phyloP scores from a whole-genome alignment of 2,329 filamentous ascomycete genomes.

The Pyrenochaeta sp. region DNA sequence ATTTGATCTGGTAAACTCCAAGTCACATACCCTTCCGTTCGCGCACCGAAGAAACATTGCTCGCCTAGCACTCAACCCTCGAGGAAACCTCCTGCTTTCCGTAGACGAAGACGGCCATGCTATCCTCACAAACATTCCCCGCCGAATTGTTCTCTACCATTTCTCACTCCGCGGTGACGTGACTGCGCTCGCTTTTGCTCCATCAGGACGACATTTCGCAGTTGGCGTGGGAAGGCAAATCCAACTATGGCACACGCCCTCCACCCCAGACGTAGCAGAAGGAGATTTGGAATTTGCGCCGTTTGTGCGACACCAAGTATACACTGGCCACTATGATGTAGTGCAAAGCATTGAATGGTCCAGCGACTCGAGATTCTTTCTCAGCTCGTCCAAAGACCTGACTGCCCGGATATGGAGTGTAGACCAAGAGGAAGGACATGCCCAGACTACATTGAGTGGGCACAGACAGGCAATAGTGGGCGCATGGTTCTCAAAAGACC shows the following conservation, averaged over 20 bases:
- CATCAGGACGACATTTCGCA: conserved; percentile 89
- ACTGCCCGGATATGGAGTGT: conserved; percentile 96
- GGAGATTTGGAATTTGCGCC: conserved; percentile 94
- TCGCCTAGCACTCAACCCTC: conserved; percentile 85
- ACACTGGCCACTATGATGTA: conserved; percentile 87
- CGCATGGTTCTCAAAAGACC: conserved; percentile 96
- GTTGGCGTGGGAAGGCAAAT: conserved; percentile 86
- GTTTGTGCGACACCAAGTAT: conserved; percentile 86
- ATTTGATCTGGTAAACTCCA: conserved; percentile 95
- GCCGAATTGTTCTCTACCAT: conserved; percentile 87
- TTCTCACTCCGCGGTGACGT: conserved; percentile 92
- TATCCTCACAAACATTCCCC: conserved; percentile 88
- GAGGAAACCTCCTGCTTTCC: conserved; percentile 89
- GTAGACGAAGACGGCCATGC: conserved; percentile 94
- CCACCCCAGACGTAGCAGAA: conserved; percentile 81
- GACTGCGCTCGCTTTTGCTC: conserved; percentile 87
- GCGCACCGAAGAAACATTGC: conserved; percentile 93
- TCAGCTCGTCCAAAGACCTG: conserved; percentile 90
- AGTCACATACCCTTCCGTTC: conserved; percentile 86
- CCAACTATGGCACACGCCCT: conserved; percentile 96
- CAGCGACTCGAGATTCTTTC: conserved; percentile 91
- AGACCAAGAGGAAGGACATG: conserved; percentile 84
- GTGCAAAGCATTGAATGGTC: conserved; percentile 94
- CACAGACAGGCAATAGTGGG: conserved; percentile 89
- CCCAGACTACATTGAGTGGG: conserved; percentile 86